Base-by-base conservation (phyloP, 306 rosid genomes). In the Hylodesmum podocarpum region DNA sequence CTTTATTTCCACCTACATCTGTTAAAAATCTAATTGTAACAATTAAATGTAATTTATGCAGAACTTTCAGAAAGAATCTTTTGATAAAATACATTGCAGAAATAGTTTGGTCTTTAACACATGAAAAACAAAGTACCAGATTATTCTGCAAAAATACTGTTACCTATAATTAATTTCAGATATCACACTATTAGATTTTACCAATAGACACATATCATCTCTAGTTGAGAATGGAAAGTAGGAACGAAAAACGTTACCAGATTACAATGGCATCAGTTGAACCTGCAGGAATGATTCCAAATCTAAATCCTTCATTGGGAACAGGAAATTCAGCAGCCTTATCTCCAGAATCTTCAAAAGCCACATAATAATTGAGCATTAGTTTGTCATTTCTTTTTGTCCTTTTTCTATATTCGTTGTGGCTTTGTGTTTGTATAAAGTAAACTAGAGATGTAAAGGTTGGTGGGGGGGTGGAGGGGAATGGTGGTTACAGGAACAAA, bases 241-340 rank as follows among this genome's bases (percentile, higher is more conserved):
- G 49, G 33, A 46, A 34, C 70, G 37, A 46, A 67, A 80, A 71
- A 70, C 27, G 50, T 58, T 90, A 94, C 97, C 98, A 94, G 85
- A 94, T 89, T 69, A 94, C 98, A 75, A 92, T 85, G 84, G 97
- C 96, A 57, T 94, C 98, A 15, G 98, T 94, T 72, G 98, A 94
- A 67, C 98, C 98, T 2, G 98, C 88, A 61, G 98, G 97, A 87
- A 92, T 94, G 79, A 94, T 89, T 70, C 98, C 98, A 58, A 94
- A 89, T 86, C 97, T 88, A 78, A 92, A 92, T 72, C 80, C 34
- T 78, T 84, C 82, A 71, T 81, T 84, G n/a, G 88, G 86, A 84
- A 88, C 47, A 50, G 80, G 80, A 84, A 87, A 82, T 51, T 81
- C 90, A 21, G 76, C 73, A 81, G 88, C 96, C 72, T 76, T 86